Evolutionary conservation across 2,329 filamentous ascomycete genomes (phyloP), one percentile per base, ranked within the genome.

Genomic region (Talaromyces amestolkiae): DNA sequence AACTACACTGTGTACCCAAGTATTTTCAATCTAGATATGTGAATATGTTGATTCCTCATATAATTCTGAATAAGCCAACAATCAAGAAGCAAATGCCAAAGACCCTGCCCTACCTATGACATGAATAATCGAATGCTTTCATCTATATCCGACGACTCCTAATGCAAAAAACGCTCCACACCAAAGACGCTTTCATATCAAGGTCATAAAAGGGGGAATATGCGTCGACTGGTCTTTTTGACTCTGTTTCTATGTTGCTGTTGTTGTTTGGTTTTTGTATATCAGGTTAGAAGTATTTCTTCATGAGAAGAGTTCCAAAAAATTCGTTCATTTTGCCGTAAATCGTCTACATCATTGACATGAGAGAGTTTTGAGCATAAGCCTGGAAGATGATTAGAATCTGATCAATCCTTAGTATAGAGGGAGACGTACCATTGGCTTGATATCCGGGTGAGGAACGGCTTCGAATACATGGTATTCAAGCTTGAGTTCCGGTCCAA

Each of bases 391-490:
- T 19, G 1, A 5, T 59, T 59, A 59, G 39, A 22, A n/a, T 31
- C 13, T 11, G 22, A n/a, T 5, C 3, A 59, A 0, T 33, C 8
- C 4, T 19, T 9, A 49, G 8, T n/a, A 64, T 49, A 13, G 31
- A 24, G 31, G 22, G 13, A 7, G 37, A 74, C 80, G 76, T 76
- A 84, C 86, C 87, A 99, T 99, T 15, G 95, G 94, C 78, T 91
- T 92, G 77, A 99, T 95, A 73, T 96, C 87, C 13, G 95, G 95
- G 83, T 99, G 95, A 68, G 93, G 93, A 63, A 99, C 95, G 8
- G 95, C 95, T 72, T 98, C 93, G 72, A 99, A 99, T 76, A 97
- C 90, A 77, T 95, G 87, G 81, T 91, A 99, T 43, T 92, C 83
- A 72, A 98, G 89, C 84, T 97, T 96, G 77, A 96, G 92, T 68